These are phyloP conservation scores for Pseudopithomyces chartarum DNA, from an alignment of 2,329 filamentous ascomycete genomes.

Conservation along the genomic window DNA sequence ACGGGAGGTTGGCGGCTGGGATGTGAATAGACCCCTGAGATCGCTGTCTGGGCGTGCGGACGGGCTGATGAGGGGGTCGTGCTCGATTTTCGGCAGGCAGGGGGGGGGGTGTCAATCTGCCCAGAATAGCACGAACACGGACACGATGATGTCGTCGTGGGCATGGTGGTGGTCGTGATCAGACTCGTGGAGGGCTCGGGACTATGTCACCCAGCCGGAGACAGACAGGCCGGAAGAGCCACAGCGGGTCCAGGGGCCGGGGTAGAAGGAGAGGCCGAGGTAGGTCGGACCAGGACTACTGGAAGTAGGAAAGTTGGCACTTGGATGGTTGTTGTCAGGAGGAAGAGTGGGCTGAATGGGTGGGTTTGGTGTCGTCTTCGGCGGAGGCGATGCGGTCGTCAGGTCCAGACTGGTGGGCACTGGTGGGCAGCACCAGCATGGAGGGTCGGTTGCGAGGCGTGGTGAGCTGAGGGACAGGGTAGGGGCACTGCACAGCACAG, in stretches of 20 bases:
- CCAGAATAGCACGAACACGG: constrained; percentile 25
- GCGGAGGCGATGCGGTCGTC: constrained; percentile 3
- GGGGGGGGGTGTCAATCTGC: constrained; percentile 15
- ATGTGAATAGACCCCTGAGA: constrained; percentile 20
- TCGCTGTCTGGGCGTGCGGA: constrained; percentile 11
- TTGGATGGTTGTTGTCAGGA: too few species aligned
- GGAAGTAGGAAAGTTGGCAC: too few species aligned
- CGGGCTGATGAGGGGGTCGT: constrained; percentile 28
- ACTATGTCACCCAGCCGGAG: not conserved
- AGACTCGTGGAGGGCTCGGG: not conserved
- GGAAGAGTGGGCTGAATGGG: too few species aligned
- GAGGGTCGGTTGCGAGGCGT: constrained; percentile 7
- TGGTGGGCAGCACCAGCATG: not conserved
- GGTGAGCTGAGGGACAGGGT: not conserved
- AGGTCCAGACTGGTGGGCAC: constrained; percentile 1
- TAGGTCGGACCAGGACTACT: not conserved
- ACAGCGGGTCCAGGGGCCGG: not conserved
- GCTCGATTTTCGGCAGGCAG: constrained; percentile 8
- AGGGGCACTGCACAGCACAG: not conserved
- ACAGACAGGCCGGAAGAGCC: not conserved
- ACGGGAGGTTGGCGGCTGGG: constrained; percentile 30
- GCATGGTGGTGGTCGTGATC: not conserved
- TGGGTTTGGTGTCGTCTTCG: not conserved
- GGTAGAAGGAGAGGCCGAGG: constrained; percentile 3
- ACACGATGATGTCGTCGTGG: not conserved